Evolutionary conservation across 148 eudicot genomes (phyloP).

Genomic region (Rhododendron griersonianum): DNA sequence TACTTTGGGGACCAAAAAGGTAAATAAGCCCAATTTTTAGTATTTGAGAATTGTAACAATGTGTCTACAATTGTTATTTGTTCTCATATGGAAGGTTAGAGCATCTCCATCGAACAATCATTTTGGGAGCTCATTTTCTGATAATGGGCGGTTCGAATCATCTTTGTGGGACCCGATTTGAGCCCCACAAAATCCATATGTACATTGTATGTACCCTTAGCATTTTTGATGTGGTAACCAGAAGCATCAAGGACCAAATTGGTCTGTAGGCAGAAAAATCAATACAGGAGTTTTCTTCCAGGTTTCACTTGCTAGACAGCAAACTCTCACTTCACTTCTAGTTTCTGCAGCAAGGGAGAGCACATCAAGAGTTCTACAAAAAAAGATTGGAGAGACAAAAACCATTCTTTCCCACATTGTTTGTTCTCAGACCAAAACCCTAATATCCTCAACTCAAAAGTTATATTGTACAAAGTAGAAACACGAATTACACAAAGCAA

Average conservation of each 20-base stretch:
- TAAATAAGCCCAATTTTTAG: no score
- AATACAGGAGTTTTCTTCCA: background rate
- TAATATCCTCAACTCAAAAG: slow-evolving; percentile 8
- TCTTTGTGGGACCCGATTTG: no score
- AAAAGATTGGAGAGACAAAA: background rate
- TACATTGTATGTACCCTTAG: no score
- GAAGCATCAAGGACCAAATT: background rate
- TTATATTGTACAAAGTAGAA: slow-evolving; percentile 18
- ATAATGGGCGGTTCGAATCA: no score
- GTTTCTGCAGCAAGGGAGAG: background rate
- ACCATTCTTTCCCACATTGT: background rate
- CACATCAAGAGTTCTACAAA: background rate
- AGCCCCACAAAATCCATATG: no score
- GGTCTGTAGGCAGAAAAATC: background rate
- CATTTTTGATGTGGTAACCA: background rate
- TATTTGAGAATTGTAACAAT: no score
- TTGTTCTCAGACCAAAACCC: background rate
- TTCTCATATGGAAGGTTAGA: no score
- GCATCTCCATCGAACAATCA: no score
- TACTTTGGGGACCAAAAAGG: no score
- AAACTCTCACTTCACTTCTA: background rate
- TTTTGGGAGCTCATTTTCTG: no score
- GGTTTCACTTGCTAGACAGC: background rate
- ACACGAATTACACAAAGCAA: slow-evolving; percentile 24
- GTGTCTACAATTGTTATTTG: no score